Evolutionary conservation across 2,329 filamentous ascomycete species (phyloP).

Genomic region (Fusarium nanum): DNA sequence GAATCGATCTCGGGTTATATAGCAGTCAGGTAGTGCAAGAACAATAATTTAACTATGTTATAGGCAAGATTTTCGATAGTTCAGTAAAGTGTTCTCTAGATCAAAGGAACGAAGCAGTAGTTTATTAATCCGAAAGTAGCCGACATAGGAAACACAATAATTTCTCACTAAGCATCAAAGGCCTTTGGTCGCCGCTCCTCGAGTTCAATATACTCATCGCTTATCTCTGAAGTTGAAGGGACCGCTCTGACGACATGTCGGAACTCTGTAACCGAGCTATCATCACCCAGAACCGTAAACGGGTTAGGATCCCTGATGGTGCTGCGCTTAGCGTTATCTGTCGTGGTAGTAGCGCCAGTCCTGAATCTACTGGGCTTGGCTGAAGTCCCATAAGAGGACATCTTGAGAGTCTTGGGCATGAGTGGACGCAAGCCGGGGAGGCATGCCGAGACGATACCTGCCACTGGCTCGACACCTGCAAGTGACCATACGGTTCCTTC

Average conservation of each 20-base stretch:
- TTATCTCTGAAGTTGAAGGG: slow-evolving; percentile 3
- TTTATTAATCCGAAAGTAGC: too few relatives aligned
- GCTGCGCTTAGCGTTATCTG: slow-evolving; percentile 3
- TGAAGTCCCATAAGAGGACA: slow-evolving; percentile 4
- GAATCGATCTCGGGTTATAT: too few relatives aligned
- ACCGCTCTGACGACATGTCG: slow-evolving; percentile 7
- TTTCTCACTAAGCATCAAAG: neutral
- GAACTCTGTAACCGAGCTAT: slow-evolving; percentile 16
- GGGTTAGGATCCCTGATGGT: slow-evolving; percentile 3
- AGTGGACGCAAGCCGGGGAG: slow-evolving; percentile 13
- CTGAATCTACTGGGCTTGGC: slow-evolving; percentile 13
- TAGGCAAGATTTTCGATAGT: too few relatives aligned
- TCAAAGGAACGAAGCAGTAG: too few relatives aligned
- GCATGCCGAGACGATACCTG: slow-evolving; percentile 7
- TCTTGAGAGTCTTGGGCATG: slow-evolving; percentile 18
- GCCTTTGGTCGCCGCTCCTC: slow-evolving; percentile 14
- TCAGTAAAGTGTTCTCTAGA: too few relatives aligned
- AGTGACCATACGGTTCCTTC: slow-evolving; percentile 10
- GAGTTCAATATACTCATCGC: slow-evolving; percentile 11
- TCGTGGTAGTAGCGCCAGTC: neutral
- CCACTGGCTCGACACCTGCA: slow-evolving; percentile 11
- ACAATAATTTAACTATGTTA: too few relatives aligned
- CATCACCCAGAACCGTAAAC: slow-evolving; percentile 5
- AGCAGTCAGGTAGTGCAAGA: too few relatives aligned
- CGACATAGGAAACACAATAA: too few relatives aligned